Conservation (phyloP, 768 basidiomycete genomes). For the Favolaschia claudopus region DNA sequence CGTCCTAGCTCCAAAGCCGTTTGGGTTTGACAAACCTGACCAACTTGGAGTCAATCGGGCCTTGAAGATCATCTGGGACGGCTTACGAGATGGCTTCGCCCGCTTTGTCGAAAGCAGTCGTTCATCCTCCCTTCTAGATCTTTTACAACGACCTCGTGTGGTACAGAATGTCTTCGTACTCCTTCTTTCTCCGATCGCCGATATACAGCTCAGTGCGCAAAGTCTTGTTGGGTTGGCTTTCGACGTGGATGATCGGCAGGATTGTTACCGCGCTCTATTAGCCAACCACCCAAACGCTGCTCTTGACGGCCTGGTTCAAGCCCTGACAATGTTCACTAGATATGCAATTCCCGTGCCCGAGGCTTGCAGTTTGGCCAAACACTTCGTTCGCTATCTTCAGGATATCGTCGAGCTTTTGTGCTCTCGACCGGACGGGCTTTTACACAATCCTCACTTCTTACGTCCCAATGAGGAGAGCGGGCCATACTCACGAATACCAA, state of each 20-base stretch:
- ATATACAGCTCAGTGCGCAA: slow-evolving; percentile 78
- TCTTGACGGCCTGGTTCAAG: slow-evolving; percentile 74
- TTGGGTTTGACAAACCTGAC: slow-evolving; percentile 32
- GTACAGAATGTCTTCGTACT: slow-evolving; percentile 68
- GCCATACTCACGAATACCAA: slow-evolving; percentile 62
- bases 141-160: slow-evolving; percentile 64
- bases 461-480: slow-evolving; percentile 50
- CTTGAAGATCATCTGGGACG: slow-evolving; percentile 62
- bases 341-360: slow-evolving; percentile 76
- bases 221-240: slow-evolving; percentile 85
- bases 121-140: slow-evolving; percentile 55
- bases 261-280: slow-evolving; percentile 85
- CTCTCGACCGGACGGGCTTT: slow-evolving; percentile 70
- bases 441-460: slow-evolving; percentile 64
- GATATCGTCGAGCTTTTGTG: slow-evolving; percentile 93
- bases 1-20: slow-evolving; percentile 60
- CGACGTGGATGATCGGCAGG: slow-evolving; percentile 87
- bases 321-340: slow-evolving; percentile 69
- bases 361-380: slow-evolving; percentile 88
- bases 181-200: slow-evolving; percentile 83
- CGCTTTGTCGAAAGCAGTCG: slow-evolving; percentile 70
- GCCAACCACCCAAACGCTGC: slow-evolving; percentile 69
- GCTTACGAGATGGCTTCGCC: slow-evolving; percentile 69
- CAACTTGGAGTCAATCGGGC: slow-evolving; percentile 62
- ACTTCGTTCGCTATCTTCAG: slow-evolving; percentile 90